These are phyloP conservation scores for Pseudocercospora crystallina DNA, from an alignment of 2,329 filamentous ascomycete genomes.

Conservation along the genomic window DNA sequence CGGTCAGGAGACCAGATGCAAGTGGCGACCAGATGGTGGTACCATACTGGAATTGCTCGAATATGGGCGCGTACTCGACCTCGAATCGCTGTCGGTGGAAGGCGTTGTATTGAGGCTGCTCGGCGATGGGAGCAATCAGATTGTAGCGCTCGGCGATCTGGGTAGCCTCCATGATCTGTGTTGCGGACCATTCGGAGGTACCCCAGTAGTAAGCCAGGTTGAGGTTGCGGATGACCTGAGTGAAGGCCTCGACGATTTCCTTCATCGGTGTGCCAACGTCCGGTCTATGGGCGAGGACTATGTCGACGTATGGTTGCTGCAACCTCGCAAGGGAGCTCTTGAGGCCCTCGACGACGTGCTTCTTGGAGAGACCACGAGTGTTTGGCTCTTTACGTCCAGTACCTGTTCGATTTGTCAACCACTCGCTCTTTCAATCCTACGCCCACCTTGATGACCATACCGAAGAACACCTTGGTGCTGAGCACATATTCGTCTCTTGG, in stretches of 20 bases:
- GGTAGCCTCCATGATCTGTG: conserved; percentile 60
- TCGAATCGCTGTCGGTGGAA: conserved; percentile 63
- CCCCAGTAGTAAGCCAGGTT: conserved; percentile 66
- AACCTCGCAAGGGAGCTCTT: conserved; percentile 60
- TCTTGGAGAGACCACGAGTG: conserved; percentile 50
- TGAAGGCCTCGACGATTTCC: conserved; percentile 59
- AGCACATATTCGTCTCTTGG: conserved; percentile 49
- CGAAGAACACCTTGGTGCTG: conserved; percentile 52
- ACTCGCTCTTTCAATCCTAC: neutral
- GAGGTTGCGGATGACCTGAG: conserved; percentile 53
- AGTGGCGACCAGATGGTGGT: conserved; percentile 59
- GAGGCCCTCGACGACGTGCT: conserved; percentile 58
- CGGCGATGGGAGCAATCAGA: conserved; percentile 57
- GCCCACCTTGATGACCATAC: conserved; percentile 37
- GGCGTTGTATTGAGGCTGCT: conserved; percentile 61
- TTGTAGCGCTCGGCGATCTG: conserved; percentile 57
- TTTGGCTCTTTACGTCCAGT: conserved; percentile 57
- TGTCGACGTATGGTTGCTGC: conserved; percentile 65
- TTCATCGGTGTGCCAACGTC: conserved; percentile 51
- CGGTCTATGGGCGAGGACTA: conserved; percentile 62
- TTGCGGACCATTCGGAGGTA: conserved; percentile 60
- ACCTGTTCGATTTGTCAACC: neutral
- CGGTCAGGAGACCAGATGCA: conserved; percentile 58
- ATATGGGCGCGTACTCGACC: conserved; percentile 60
- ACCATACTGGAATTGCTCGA: conserved; percentile 57